A percentile compares a stretch with the other conserved stretches of the same genome.
These are phyloP conservation scores for Cephaloascus fragrans DNA, from an alignment of 805 yeast genomes.

Conservation along the genomic window DNA sequence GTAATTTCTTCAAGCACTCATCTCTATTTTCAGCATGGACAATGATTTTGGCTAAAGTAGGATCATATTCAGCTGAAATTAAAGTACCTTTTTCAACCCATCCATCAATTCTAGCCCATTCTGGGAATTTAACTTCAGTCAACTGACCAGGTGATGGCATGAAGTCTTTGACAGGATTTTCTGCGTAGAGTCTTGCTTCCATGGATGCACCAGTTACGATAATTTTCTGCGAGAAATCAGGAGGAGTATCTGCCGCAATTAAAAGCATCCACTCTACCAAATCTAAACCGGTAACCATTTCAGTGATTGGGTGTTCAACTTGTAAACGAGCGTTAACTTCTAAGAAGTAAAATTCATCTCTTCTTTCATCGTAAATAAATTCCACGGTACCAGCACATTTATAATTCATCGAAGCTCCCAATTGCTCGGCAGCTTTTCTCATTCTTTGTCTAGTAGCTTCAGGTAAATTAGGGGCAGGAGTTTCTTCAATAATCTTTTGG, in stretches of 20 bases:
- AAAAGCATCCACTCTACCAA: constrained; percentile 94
- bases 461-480: constrained; percentile 94
- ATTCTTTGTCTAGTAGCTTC: constrained; percentile 63
- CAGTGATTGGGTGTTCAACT: constrained; percentile 97
- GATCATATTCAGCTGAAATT: constrained; percentile 90
- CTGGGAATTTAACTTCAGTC: constrained; percentile 76
- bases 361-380: constrained; percentile 76
- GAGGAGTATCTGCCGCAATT: constrained; percentile 85
- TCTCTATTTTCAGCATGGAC: constrained; percentile 86
- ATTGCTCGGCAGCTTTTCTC: constrained; percentile 77
- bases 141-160: constrained; percentile 95
- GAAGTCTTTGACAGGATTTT: constrained; percentile 91
- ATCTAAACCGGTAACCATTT: constrained; percentile 88
- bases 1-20: constrained; percentile 72
- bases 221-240: constrained; percentile 56
- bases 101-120: constrained; percentile 88
- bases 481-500: constrained; percentile 93
- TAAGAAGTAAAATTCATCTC: constrained; percentile 87
- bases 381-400: constrained; percentile 98
- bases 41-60: constrained; percentile 91
- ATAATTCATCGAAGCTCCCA: constrained; percentile 77
- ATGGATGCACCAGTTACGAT: constrained; percentile 78
- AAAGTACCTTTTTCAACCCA: constrained; percentile 90
- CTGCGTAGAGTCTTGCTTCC: constrained; percentile 96
- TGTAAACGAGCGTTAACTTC: constrained; percentile 96